These are phyloP conservation scores for Garcia nutans DNA, from an alignment of 345 rosid genomes.

Conservation along the genomic window DNA sequence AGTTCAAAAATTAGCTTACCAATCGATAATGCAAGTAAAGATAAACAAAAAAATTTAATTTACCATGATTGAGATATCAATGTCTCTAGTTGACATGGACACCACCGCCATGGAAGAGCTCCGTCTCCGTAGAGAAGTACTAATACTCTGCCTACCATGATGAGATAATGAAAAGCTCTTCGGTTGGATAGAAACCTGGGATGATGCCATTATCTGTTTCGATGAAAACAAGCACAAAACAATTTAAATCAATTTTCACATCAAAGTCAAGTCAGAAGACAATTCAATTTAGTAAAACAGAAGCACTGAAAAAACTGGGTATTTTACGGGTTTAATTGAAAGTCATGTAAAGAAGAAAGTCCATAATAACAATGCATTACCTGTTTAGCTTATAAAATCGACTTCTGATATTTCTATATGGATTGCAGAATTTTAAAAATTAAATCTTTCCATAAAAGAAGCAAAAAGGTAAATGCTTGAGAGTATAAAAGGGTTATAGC, in stretches of 20 bases:
- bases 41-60: neutral
- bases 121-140: neutral
- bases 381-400: neutral
- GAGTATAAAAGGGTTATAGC: too few species aligned
- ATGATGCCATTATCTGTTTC: neutral
- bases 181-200: neutral
- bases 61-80: conserved; percentile 22
- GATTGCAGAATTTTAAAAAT: too few species aligned
- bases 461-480: too few species aligned
- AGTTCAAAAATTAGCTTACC: neutral
- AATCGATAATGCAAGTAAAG: neutral
- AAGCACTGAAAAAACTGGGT: neutral
- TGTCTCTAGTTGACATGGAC: conserved; percentile 34
- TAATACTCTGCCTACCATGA: neutral
- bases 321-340: neutral
- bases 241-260: neutral
- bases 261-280: neutral
- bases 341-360: neutral
- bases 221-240: neutral
- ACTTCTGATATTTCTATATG: too few species aligned
- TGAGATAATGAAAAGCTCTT: neutral
- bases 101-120: conserved; percentile 16
- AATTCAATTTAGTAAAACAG: too few species aligned
- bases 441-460: too few species aligned
- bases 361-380: neutral